A percentile compares a stretch with the other conserved stretches of the same genome.
These are phyloP conservation scores for Chalciporus pseudorubinellus DNA, from an alignment of 768 basidiomycete genomes.

Conservation along the genomic window DNA sequence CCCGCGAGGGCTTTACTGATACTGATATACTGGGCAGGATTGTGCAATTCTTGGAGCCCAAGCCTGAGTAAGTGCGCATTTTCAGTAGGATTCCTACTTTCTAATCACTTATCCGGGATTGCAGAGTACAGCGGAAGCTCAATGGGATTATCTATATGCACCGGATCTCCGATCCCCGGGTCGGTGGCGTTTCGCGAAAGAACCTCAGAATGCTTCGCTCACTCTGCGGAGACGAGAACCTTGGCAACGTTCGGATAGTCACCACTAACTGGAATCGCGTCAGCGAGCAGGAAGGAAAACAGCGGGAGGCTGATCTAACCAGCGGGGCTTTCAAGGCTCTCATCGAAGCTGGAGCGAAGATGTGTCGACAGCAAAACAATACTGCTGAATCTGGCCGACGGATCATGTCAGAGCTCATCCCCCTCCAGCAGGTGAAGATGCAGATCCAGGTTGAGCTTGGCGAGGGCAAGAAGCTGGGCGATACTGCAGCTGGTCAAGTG, in stretches of 20 bases:
- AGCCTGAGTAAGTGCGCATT: neutral
- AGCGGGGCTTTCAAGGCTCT: slow-evolving; percentile 43
- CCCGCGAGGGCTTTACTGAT: slow-evolving; percentile 11
- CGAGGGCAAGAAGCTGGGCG: slow-evolving; percentile 37
- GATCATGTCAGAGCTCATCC: slow-evolving; percentile 39
- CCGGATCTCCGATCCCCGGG: slow-evolving; percentile 41
- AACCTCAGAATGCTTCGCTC: slow-evolving; percentile 43
- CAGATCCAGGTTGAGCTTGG: slow-evolving; percentile 49
- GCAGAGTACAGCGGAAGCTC: slow-evolving; percentile 19
- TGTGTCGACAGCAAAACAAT: slow-evolving; percentile 38
- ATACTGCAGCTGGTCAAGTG: slow-evolving; percentile 47
- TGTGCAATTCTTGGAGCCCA: neutral
- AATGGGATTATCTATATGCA: slow-evolving; percentile 47
- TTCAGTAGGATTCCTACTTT: neutral
- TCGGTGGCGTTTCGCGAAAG: slow-evolving; percentile 39
- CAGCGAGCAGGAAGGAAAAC: slow-evolving; percentile 18
- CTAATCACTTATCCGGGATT: no score
- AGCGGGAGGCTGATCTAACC: slow-evolving; percentile 24
- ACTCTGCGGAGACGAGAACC: slow-evolving; percentile 42
- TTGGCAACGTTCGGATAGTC: slow-evolving; percentile 42
- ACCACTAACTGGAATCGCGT: slow-evolving; percentile 47
- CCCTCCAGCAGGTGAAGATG: slow-evolving; percentile 35
- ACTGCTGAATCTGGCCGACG: slow-evolving; percentile 37
- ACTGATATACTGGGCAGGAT: slow-evolving; percentile 17
- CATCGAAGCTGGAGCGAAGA: slow-evolving; percentile 39